Conservation (phyloP, 2,329 filamentous ascomycete genomes). For the Nannizzia gypsea region DNA sequence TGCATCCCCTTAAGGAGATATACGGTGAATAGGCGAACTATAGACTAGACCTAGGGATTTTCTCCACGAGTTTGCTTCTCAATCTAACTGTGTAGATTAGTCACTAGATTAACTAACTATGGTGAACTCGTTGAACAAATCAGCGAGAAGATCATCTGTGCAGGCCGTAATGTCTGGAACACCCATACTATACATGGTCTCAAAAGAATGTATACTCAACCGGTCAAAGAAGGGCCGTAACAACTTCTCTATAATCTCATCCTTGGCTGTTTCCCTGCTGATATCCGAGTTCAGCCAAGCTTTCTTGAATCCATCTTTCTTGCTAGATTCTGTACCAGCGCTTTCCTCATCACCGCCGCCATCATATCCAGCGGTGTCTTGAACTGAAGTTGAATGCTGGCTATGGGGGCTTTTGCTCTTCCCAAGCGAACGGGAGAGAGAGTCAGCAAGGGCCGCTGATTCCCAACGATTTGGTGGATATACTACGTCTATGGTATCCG, state of each 20-base stretch:
- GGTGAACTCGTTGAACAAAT: constrained; percentile 68
- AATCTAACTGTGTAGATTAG: background rate
- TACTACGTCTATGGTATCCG: constrained; percentile 91
- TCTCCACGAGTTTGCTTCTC: background rate
- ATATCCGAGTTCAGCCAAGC: constrained; percentile 36
- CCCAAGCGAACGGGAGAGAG: constrained; percentile 65
- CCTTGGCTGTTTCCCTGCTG: constrained; percentile 42
- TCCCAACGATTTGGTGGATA: constrained; percentile 62
- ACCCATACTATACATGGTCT: constrained; percentile 81
- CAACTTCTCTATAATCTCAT: constrained; percentile 61
- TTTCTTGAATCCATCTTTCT: constrained; percentile 24
- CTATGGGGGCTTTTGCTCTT: constrained; percentile 23
- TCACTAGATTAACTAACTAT: constrained; percentile 28
- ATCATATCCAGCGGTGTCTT: background rate
- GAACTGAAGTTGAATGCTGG: background rate
- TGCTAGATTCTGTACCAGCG: constrained; percentile 15
- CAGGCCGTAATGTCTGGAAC: constrained; percentile 54
- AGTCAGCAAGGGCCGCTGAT: constrained; percentile 68
- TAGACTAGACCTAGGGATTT: background rate
- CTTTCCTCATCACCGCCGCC: constrained; percentile 10
- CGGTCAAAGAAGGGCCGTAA: constrained; percentile 82
- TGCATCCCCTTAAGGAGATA: background rate
- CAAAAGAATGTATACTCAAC: constrained; percentile 85
- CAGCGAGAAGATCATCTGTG: constrained; percentile 51
- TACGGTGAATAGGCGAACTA: background rate